These are phyloP conservation scores for Lachancea sp. DNA, from an alignment of 805 yeast species.

Conservation along the genomic window DNA sequence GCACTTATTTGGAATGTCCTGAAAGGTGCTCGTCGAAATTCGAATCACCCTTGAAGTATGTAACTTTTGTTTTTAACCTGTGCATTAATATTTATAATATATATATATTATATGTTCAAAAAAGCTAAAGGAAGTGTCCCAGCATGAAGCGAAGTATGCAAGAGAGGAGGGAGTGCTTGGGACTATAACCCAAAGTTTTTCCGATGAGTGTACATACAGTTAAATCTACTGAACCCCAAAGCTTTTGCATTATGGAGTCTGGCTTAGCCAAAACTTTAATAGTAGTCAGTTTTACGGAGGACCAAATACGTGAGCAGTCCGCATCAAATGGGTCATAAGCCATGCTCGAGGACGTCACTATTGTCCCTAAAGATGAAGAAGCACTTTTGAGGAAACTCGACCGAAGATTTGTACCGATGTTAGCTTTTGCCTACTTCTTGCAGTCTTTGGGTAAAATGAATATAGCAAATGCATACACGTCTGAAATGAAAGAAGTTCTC, in stretches of 20 bases:
- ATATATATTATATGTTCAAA: no score
- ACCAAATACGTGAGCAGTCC: neutral
- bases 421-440: conserved; percentile 30
- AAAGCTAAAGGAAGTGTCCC: no score
- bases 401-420: conserved; percentile 29
- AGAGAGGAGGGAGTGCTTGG: no score
- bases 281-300: neutral
- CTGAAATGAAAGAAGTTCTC: conserved; percentile 40
- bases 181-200: no score
- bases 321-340: neutral
- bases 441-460: conserved; percentile 40
- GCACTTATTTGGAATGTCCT: no score
- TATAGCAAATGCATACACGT: conserved; percentile 45
- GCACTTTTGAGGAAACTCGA: conserved; percentile 31
- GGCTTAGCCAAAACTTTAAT: neutral
- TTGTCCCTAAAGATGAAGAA: conserved; percentile 17
- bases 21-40: no score
- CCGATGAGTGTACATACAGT: no score
- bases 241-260: neutral
- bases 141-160: no score
- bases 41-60: no score
- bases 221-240: neutral
- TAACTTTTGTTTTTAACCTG: no score
- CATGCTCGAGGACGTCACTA: neutral
- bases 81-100: no score